Evolutionary conservation across 2,329 filamentous ascomycete species (phyloP).

Genomic region (Cordyceps fumosorosea): DNA sequence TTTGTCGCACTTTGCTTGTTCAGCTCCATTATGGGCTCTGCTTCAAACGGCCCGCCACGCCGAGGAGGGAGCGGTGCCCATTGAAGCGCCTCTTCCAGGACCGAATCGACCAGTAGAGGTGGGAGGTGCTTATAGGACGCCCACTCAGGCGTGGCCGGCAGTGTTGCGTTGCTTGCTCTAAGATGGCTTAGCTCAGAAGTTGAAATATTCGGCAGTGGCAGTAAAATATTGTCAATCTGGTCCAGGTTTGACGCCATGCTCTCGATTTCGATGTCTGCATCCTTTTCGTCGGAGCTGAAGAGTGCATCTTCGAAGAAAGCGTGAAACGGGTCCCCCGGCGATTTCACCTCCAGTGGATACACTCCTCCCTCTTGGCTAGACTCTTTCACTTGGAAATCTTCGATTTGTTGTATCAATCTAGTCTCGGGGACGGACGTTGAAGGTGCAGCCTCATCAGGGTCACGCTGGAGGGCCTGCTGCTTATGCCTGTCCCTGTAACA

Average conservation of each 20-base stretch:
- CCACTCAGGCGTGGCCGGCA: not conserved
- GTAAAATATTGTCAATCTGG: not conserved
- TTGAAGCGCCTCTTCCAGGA: not conserved
- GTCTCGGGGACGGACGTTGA: too few species aligned
- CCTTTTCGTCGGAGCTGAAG: not conserved
- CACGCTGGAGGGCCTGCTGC: not conserved
- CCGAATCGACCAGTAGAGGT: not conserved
- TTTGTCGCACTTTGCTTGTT: too few species aligned
- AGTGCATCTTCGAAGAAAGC: not conserved
- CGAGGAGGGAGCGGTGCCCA: conserved; percentile 2
- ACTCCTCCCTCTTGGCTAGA: too few species aligned
- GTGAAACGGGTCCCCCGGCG: not conserved
- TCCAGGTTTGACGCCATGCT: not conserved
- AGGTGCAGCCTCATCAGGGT: too few species aligned
- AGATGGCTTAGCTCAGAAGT: too few species aligned
- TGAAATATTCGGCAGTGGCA: not conserved
- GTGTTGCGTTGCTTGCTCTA: not conserved
- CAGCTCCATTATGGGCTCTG: not conserved
- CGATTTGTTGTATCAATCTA: not conserved
- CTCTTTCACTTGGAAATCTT: not conserved
- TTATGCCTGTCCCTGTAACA: not conserved
- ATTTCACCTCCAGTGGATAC: not conserved
- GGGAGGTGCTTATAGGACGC: not conserved
- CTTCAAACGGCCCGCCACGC: not conserved
- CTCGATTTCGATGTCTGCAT: not conserved